Evolutionary conservation across 139 green algal genomes (phyloP), one percentile per base, ranked within the genome.

Genomic region (Picochlorum sp.): DNA sequence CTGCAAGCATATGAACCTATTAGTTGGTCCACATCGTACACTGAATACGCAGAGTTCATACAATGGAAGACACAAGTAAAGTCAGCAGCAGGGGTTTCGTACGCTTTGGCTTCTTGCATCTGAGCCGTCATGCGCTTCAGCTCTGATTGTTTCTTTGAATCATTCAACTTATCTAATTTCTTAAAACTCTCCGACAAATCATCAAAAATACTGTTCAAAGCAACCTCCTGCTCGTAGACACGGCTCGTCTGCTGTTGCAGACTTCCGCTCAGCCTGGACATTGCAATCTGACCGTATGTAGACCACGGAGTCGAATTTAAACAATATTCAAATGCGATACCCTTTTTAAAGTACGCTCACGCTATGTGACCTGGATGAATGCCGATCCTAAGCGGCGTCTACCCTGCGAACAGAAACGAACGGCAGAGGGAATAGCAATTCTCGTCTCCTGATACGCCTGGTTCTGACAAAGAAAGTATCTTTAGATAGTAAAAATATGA

Each of bases 41-140:
- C 1, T 31, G 32, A 43, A 22, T 18, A 32, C 8, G 33, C n/a
- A 28, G 32, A 18, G 12, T 54, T 5, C 13, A 5, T n/a, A 52
- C 12, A 33, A 7, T 14, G 33, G 32, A 45, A 18, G n/a, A 10
- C 22, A 25, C 24, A 43, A 24, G 8, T 61, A 12, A 39, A 4
- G 3, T 16, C 24, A 47, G 13, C 4, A 9, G 12, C 16, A 18
- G 35, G 18, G 14, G 14, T 47, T 45, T 22, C 79, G 69, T 32
- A 92, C 86, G 49, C 62, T 61, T 95, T 95, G 8, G 59, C 76
- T 41, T 93, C 79, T 33, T 87, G 80, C 44, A 95, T 84, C 45
- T 82, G 80, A 0, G 35, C 57, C 0, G 74, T 90, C 24, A 88
- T 70, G 2, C 86, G 70, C 61, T 88, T 86, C 4, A 94, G 64